These are phyloP conservation scores for Aspergillus quadricinctus DNA, from an alignment of 2,329 filamentous ascomycete genomes.

Conservation along the genomic window DNA sequence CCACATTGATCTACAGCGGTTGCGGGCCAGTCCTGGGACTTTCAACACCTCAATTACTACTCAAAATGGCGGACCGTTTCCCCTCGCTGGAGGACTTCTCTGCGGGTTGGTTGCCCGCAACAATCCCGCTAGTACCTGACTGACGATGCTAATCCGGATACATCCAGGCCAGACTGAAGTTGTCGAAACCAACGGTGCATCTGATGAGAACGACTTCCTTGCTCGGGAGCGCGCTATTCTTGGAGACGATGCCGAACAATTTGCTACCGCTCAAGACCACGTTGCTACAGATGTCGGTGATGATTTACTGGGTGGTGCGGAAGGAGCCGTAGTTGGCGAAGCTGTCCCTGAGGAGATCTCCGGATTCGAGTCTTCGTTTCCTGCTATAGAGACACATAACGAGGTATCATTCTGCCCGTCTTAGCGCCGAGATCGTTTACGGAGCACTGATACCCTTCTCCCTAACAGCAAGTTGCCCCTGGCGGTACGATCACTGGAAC, in stretches of 20 bases:
- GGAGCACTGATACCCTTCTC: slow-evolving; percentile 12
- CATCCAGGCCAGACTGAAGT: slow-evolving; percentile 32
- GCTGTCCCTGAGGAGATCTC: slow-evolving; percentile 44
- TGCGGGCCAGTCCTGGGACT: background rate
- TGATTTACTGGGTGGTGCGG: slow-evolving; percentile 66
- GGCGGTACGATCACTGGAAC: slow-evolving; percentile 76
- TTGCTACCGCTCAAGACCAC: slow-evolving; percentile 69
- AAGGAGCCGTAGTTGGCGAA: slow-evolving; percentile 14
- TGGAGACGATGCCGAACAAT: slow-evolving; percentile 90
- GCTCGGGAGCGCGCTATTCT: slow-evolving; percentile 84
- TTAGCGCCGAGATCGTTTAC: background rate
- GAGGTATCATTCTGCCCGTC: slow-evolving; percentile 51
- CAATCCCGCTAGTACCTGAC: slow-evolving; percentile 15
- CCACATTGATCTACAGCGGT: background rate
- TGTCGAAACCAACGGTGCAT: slow-evolving; percentile 25
- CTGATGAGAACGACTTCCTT: slow-evolving; percentile 79
- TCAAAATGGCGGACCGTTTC: slow-evolving; percentile 70
- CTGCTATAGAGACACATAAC: slow-evolving; percentile 70
- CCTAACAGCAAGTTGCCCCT: slow-evolving; percentile 62
- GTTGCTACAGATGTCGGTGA: slow-evolving; percentile 58
- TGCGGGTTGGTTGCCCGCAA: slow-evolving; percentile 43
- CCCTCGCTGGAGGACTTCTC: slow-evolving; percentile 76
- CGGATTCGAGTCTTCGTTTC: slow-evolving; percentile 85
- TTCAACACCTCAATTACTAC: background rate
- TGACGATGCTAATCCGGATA: slow-evolving; percentile 21